phyloP scores from a whole-genome alignment of 129 eudicot genomes.

The Lactuca saligna region DNA sequence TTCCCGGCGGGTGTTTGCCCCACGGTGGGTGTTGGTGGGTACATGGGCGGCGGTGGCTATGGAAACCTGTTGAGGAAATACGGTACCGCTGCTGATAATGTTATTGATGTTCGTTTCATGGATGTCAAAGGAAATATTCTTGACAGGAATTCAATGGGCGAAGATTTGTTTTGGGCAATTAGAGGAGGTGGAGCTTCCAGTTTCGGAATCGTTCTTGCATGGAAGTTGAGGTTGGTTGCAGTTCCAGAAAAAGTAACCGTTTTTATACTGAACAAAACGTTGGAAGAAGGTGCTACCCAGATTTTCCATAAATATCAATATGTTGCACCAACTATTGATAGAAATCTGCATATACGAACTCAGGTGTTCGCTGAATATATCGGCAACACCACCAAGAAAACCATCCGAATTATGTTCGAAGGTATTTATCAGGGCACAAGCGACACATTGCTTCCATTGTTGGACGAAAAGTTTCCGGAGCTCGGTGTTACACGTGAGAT shows the following conservation, averaged over 20 bases:
- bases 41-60: slow-evolving; percentile 18
- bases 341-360: slow-evolving; percentile 10
- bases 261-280: neutral
- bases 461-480: neutral
- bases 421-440: slow-evolving; percentile 6
- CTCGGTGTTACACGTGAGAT: neutral
- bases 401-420: too few relatives aligned
- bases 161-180: too few relatives aligned
- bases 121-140: too few relatives aligned
- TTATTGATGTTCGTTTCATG: too few relatives aligned
- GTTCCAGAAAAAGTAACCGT: slow-evolving; percentile 10
- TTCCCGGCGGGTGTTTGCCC: slow-evolving; percentile 20
- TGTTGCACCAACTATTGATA: slow-evolving; percentile 5
- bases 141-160: too few relatives aligned
- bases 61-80: neutral
- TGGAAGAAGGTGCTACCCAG: slow-evolving; percentile 11
- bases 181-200: too few relatives aligned
- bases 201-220: too few relatives aligned
- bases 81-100: too few relatives aligned
- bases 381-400: too few relatives aligned
- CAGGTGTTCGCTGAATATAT: neutral
- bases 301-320: slow-evolving; percentile 8
- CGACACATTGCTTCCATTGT: slow-evolving; percentile 12
- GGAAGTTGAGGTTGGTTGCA: neutral
- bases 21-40: slow-evolving; percentile 20